Base-by-base conservation (phyloP, 2,329 filamentous ascomycete genomes). In the Cytospora leucostoma region DNA sequence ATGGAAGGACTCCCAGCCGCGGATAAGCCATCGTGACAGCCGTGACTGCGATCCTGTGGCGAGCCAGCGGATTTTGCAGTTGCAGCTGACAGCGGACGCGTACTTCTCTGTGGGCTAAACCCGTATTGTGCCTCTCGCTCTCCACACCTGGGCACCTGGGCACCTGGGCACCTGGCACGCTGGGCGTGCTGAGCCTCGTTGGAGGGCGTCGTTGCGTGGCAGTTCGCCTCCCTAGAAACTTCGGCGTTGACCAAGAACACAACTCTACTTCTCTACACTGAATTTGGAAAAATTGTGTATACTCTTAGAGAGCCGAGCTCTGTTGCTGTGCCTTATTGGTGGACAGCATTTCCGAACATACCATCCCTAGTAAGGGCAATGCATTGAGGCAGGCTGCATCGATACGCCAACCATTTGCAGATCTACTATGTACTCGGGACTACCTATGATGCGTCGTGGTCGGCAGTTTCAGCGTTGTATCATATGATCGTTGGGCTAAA, bases 271-370 rank as follows among this genome's bases (percentile, higher is more conserved):
- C 21, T 13, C 17, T 21, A 15, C n/a, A 49, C 35, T 34, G 51
- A 15, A 40, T 35, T 51, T n/a, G n/a, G 17, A n/a, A 19, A n/a
- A 47, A 47, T 19, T 47, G 44, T 47, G 44, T 11, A 11, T 7
- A n/a, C 44, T 11, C n/a, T 19, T n/a, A 19, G 40, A 27, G 40
- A 44, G 5, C 21, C n/a, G 44, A 19, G n/a, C 12, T 21, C 44
- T 19, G 12, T 47, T 12, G 11, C 8, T 7, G 12, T 19, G 44
- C 44, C 35, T 61, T 34, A 59, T 21, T 64, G 58, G 51, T 33
- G 54, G 62, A 53, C 40, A 56, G 37, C 62, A 64, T 47, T 56
- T 64, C 62, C 53, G 58, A 57, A n/a, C 6, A 19, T 47, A 17
- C 17, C 19, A 47, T 47, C 40, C 38, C 40, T 47, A 21, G n/a